Base-by-base conservation (phyloP, 2,329 filamentous ascomycete species). In the Apiospora hydei region DNA sequence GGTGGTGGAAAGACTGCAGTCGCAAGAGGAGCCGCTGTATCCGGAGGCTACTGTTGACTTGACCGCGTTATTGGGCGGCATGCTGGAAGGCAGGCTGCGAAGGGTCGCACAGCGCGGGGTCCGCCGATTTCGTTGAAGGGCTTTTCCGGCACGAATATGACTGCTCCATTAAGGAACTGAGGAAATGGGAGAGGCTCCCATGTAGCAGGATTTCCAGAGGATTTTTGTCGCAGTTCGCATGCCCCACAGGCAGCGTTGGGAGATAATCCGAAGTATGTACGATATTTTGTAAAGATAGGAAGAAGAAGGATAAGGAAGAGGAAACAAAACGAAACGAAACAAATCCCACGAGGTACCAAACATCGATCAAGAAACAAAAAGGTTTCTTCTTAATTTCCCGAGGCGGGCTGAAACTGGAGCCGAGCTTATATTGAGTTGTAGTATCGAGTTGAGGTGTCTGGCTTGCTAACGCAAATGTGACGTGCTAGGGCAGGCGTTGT, bases 31-130 rank as follows among this genome's bases (percentile, higher is more conserved):
- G 18, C 30, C 30, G 57, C 10, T 14, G 10, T 41, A 30, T 24
- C 57, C 30, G 34, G 57, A 34, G 57, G 57, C 57, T 3, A 7
- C 57, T 41, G 34, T 64, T 34, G n/a, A 41, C 34, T n/a, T 41
- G 18, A 34, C 57, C 18, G 13, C 38, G n/a, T 47, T 47, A 68
- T 68, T 68, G 66, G 66, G 24, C 43, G 30, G n/a, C 43, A 34
- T 18, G 24, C 41, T 64, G 57, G 34, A 47, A 68, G 41, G 41
- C 66, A 47, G 44, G 38, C 8, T 24, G 26, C 38, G 64, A 43
- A 43, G 21, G 41, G 66, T 68, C 46, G 66, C 66, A 68, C 66
- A 68, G 43, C 66, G 66, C 66, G 66, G 66, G 66, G 66, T 68
- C 24, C 43, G 44, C 41, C 34, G 34, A n/a, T 41, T 41, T 13